These are phyloP conservation scores for Colletotrichum chlorophyti DNA, from an alignment of 2,329 filamentous ascomycete species.

Conservation along the genomic window DNA sequence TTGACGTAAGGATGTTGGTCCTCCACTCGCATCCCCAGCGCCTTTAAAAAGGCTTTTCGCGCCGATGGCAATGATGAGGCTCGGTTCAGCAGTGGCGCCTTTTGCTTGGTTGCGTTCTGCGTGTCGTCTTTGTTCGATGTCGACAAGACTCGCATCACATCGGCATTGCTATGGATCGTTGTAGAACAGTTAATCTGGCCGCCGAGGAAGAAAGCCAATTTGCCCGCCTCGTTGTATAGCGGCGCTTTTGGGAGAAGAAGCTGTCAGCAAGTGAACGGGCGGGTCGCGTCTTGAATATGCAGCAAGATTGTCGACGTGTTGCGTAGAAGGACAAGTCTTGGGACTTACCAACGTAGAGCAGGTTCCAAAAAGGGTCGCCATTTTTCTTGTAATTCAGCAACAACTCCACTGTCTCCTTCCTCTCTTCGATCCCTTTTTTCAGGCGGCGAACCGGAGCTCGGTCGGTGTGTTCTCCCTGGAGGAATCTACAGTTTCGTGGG, in stretches of 20 bases:
- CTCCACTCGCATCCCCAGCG: not conserved
- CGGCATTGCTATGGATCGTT: constrained; percentile 52
- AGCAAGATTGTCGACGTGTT: too few species aligned
- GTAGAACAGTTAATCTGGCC: constrained; percentile 61
- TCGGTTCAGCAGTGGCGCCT: not conserved
- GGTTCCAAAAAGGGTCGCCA: constrained; percentile 62
- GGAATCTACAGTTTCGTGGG: constrained; percentile 56
- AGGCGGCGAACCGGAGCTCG: constrained; percentile 47
- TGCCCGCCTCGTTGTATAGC: constrained; percentile 50
- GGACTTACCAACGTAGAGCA: constrained; percentile 57
- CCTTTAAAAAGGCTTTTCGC: constrained; percentile 18
- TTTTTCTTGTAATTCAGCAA: constrained; percentile 59
- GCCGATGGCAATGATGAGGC: constrained; percentile 5
- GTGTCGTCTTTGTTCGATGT: not conserved
- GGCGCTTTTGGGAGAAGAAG: constrained; percentile 36
- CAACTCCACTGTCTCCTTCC: constrained; percentile 55
- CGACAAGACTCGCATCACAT: constrained; percentile 52
- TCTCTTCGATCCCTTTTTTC: constrained; percentile 45
- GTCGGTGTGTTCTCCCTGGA: constrained; percentile 57
- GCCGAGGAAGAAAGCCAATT: constrained; percentile 55
- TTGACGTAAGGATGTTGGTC: not conserved
- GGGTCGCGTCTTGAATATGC: too few species aligned
- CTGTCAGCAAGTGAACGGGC: too few species aligned
- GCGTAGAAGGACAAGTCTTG: too few species aligned
- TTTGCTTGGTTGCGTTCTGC: not conserved